Percentiles rank a stretch among this genome's conserved stretches.
phyloP scores from a whole-genome alignment of 2,329 filamentous ascomycete genomes.

The Sclerotinia spermophila region DNA sequence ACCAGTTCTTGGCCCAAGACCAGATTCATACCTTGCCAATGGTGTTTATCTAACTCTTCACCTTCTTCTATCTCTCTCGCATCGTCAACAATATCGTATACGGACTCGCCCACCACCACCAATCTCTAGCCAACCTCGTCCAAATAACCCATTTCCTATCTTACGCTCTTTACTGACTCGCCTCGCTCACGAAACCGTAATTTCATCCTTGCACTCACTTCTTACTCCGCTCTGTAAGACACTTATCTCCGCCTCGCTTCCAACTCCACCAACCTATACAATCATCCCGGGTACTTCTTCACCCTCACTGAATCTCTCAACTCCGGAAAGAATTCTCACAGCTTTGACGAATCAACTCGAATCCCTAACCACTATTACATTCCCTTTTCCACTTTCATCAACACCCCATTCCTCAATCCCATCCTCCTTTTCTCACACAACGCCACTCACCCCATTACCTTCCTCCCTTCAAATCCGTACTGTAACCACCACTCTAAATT shows the following conservation, averaged over 20 bases:
- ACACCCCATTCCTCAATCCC: constrained; percentile 6
- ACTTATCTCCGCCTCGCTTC: constrained; percentile 29
- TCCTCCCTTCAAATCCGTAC: constrained; percentile 17
- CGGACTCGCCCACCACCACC: constrained; percentile 63
- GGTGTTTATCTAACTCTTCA: constrained; percentile 64
- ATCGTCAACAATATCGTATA: constrained; percentile 68
- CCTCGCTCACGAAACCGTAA: constrained; percentile 31
- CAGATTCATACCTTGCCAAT: constrained; percentile 57
- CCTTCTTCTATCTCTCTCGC: constrained; percentile 73
- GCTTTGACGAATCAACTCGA: constrained; percentile 43
- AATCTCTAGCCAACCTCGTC: constrained; percentile 45
- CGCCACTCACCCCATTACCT: neutral
- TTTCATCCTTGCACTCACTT: constrained; percentile 26
- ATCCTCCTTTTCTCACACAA: neutral
- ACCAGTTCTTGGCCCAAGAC: constrained; percentile 30
- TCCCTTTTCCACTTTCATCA: constrained; percentile 34
- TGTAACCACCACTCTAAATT: constrained; percentile 33
- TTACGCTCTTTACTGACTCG: constrained; percentile 50
- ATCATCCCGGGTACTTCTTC: constrained; percentile 26
- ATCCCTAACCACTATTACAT: constrained; percentile 39
- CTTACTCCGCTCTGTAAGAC: constrained; percentile 28
- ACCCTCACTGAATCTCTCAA: constrained; percentile 25
- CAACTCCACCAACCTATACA: constrained; percentile 30
- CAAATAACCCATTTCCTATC: constrained; percentile 51
- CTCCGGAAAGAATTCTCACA: constrained; percentile 41